Percentiles rank a stretch among this genome's conserved stretches.
Evolutionary conservation across 2,329 filamentous ascomycete species (phyloP).

Genomic region (Cadophora sp.): DNA sequence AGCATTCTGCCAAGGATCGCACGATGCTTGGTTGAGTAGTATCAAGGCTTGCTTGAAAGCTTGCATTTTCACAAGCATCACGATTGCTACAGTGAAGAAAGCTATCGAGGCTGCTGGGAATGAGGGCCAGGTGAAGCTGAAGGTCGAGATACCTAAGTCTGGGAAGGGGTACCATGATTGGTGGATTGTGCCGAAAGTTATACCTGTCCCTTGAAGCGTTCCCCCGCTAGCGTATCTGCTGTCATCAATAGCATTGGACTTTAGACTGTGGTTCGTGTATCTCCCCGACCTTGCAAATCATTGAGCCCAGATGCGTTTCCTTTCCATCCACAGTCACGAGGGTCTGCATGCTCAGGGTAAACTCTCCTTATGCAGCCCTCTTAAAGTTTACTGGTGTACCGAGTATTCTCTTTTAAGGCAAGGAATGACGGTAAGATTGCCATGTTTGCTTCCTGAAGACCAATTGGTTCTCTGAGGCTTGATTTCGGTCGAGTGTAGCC

Average conservation of each 20-base stretch:
- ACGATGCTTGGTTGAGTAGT: constrained; percentile 66
- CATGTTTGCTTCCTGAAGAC: no score
- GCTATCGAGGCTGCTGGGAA: constrained; percentile 50
- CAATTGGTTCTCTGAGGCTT: no score
- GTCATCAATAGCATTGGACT: no score
- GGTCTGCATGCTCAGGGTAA: neutral
- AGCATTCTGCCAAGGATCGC: constrained; percentile 61
- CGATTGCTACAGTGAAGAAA: constrained; percentile 65
- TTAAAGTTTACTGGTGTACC: no score
- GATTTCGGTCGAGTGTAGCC: neutral
- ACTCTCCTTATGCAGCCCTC: neutral
- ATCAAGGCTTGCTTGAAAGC: constrained; percentile 68
- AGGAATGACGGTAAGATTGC: no score
- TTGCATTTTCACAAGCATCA: constrained; percentile 74
- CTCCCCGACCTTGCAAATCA: neutral
- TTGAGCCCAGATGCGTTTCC: neutral
- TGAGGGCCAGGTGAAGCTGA: constrained; percentile 46
- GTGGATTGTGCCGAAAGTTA: constrained; percentile 64
- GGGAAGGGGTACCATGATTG: constrained; percentile 66
- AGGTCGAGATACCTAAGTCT: constrained; percentile 58
- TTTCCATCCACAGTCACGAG: neutral
- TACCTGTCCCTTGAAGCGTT: constrained; percentile 24
- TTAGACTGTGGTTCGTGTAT: neutral
- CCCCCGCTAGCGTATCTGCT: neutral
- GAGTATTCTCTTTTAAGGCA: no score